Evolutionary conservation across 2,329 filamentous ascomycete species (phyloP).

Genomic region (Arthrocladium fulminans): DNA sequence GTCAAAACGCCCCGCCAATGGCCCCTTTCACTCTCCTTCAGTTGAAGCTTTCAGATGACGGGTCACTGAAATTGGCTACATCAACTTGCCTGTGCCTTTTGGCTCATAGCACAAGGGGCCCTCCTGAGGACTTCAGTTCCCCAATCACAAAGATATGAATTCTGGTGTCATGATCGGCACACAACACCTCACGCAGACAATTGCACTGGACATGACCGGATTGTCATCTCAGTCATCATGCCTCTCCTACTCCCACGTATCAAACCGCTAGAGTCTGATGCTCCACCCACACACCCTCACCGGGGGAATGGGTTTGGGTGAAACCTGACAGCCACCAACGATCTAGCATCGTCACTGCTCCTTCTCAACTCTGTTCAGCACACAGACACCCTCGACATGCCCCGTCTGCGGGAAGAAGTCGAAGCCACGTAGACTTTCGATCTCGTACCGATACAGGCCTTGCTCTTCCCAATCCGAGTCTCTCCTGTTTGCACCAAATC

Average conservation of each 20-base stretch:
- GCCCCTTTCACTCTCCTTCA: conserved; percentile 22
- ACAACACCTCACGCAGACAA: conserved; percentile 28
- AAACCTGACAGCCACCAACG: conserved; percentile 32
- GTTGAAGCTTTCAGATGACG: conserved; percentile 29
- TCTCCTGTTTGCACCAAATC: conserved; percentile 40
- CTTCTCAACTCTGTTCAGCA: conserved; percentile 39
- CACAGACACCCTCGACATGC: conserved; percentile 57
- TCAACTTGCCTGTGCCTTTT: conserved; percentile 34
- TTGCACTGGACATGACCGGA: conserved; percentile 25
- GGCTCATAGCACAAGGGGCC: conserved; percentile 33
- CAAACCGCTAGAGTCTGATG: conserved; percentile 26
- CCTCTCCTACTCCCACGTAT: conserved; percentile 23
- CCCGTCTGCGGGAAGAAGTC: conserved; percentile 92
- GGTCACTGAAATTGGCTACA: conserved; percentile 35
- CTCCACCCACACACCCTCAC: conserved; percentile 37
- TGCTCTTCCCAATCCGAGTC: conserved; percentile 24
- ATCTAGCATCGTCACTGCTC: conserved; percentile 30
- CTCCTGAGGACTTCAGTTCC: conserved; percentile 36
- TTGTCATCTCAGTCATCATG: conserved; percentile 34
- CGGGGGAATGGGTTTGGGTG: conserved; percentile 39
- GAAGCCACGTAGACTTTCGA: conserved; percentile 86
- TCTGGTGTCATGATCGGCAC: conserved; percentile 35
- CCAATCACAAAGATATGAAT: conserved; percentile 31
- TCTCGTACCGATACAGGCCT: conserved; percentile 54
- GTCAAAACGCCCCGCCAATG: conserved; percentile 16